Conservation (phyloP, 768 basidiomycete species). For the Mycena rosella region DNA sequence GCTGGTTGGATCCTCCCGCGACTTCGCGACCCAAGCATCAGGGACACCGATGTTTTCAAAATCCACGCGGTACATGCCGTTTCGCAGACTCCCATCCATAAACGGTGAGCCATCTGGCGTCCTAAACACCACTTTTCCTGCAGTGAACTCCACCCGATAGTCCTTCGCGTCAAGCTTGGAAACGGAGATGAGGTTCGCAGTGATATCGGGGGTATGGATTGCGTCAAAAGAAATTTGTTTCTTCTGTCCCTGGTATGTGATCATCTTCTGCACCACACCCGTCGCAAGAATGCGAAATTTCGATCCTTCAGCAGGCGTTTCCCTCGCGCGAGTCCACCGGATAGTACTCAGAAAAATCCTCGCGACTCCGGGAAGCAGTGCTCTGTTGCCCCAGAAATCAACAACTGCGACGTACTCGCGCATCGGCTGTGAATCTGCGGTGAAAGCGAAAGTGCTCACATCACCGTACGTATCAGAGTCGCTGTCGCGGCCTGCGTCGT, state of each 20-base stretch:
- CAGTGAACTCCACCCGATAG: neutral
- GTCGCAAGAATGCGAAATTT: conserved; percentile 11
- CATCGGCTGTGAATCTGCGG: neutral
- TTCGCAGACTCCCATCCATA: neutral
- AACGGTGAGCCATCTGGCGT: neutral
- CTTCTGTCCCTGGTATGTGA: neutral
- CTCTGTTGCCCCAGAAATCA: conserved; percentile 26
- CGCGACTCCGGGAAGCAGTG: conserved; percentile 23
- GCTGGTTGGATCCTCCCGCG: neutral
- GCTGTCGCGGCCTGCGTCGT: neutral
- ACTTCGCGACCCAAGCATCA: neutral
- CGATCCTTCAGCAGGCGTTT: conserved; percentile 23
- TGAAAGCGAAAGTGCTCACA: neutral
- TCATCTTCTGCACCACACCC: neutral
- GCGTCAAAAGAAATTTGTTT: neutral
- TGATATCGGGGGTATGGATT: neutral
- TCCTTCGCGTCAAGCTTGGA: neutral
- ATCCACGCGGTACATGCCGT: neutral
- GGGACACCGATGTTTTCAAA: neutral
- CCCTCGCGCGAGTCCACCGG: conserved; percentile 10
- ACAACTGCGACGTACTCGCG: conserved; percentile 9
- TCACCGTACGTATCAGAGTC: neutral
- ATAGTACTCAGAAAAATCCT: conserved; percentile 23
- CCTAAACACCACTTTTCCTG: neutral
- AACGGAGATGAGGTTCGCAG: neutral